These are phyloP conservation scores for Oryza coarctata DNA, from an alignment of 176 grass and related monocot genomes.

Conservation along the genomic window DNA sequence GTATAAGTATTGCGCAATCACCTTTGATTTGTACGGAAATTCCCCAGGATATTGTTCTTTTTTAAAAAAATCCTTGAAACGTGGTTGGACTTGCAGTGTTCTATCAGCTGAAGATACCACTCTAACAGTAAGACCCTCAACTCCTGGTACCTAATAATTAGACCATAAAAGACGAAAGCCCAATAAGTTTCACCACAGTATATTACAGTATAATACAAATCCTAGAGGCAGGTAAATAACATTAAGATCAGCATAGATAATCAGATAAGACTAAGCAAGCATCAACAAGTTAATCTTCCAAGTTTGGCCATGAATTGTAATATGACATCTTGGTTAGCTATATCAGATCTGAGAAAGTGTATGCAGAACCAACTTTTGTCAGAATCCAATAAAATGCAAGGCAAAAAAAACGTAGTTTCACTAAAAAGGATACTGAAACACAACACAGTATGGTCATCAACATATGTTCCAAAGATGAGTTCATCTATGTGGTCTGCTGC, in stretches of 20 bases:
- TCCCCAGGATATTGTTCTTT: slow-evolving; percentile 72
- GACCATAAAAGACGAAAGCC: slow-evolving; percentile 27
- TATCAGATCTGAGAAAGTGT: neutral
- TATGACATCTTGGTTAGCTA: neutral
- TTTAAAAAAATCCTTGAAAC: slow-evolving; percentile 70
- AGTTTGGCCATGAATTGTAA: neutral
- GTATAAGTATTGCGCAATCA: slow-evolving; percentile 14
- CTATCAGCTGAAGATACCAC: slow-evolving; percentile 83
- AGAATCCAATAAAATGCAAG: neutral
- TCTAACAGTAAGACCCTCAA: slow-evolving; percentile 84
- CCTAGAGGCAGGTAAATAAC: neutral
- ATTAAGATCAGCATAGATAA: neutral
- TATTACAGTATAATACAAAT: slow-evolving; percentile 19
- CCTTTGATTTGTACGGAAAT: slow-evolving; percentile 98
- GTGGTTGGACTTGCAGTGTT: slow-evolving; percentile 62
- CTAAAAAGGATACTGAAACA: slow-evolving; percentile 1
- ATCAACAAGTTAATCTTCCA: neutral
- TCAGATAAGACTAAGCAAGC: slow-evolving; percentile 2
- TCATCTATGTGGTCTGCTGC: neutral
- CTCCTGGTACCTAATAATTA: slow-evolving; percentile 68
- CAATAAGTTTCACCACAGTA: slow-evolving; percentile 25
- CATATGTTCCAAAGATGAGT: neutral
- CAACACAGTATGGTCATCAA: neutral
- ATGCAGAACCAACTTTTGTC: slow-evolving; percentile 8
- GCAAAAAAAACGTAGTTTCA: neutral